Evolutionary conservation across 768 basidiomycete genomes (phyloP).

Genomic region (Neoboletus magnificus): DNA sequence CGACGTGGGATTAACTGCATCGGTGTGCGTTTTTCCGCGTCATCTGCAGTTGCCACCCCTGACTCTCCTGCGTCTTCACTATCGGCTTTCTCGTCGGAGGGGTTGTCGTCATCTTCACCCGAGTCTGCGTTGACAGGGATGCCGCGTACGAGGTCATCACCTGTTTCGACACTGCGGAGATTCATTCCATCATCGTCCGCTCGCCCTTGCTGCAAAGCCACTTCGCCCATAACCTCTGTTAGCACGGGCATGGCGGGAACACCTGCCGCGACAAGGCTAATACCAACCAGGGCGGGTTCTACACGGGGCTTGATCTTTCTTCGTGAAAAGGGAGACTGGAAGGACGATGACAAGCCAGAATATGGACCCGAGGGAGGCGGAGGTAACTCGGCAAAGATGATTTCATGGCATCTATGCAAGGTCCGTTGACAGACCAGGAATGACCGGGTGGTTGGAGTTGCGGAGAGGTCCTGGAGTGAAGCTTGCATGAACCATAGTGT

Average conservation of each 20-base stretch:
- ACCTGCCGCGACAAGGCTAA: conserved; percentile 78
- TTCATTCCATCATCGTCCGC: conserved; percentile 57
- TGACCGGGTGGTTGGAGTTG: conserved; percentile 56
- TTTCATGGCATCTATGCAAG: conserved; percentile 88
- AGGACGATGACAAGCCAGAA: conserved; percentile 49
- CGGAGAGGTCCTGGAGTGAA: conserved; percentile 72
- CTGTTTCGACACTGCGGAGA: conserved; percentile 47
- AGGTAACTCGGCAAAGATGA: conserved; percentile 89
- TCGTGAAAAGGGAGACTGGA: conserved; percentile 46
- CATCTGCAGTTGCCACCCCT: conserved; percentile 1
- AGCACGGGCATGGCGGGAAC: conserved; percentile 73
- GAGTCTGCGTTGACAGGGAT: conserved; percentile 19
- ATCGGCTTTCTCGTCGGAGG: conserved; percentile 40
- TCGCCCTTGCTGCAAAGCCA: conserved; percentile 88
- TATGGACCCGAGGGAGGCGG: conserved; percentile 67
- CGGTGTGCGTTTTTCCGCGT: conserved; percentile 14
- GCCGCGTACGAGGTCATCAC: conserved; percentile 38
- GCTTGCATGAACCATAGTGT: conserved; percentile 99
- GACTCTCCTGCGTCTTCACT: conserved; percentile 22
- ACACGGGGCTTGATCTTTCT: conserved; percentile 70
- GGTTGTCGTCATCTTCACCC: conserved; percentile 42
- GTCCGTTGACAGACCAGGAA: conserved; percentile 92
- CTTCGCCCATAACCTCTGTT: conserved; percentile 70
- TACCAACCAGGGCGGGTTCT: conserved; percentile 77
- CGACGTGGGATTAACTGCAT: conserved; percentile 23